Evolutionary conservation across 371 early-diverging fungal genomes (phyloP).

Genomic region (Mucor irregularis): DNA sequence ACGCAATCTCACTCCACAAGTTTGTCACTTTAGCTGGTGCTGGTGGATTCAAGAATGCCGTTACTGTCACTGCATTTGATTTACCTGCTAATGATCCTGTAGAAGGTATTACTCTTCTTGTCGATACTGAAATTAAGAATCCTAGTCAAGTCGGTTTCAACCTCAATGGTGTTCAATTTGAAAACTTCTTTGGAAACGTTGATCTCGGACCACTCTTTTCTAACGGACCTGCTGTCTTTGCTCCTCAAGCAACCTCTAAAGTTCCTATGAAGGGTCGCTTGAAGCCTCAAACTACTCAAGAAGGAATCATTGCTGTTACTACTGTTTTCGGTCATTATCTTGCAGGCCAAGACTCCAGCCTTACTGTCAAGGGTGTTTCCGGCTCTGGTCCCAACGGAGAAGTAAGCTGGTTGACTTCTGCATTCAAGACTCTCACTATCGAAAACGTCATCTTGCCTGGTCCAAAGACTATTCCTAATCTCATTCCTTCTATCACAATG

Average conservation of each 20-base stretch:
- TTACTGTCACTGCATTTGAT: conserved; percentile 55
- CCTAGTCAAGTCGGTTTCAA: conserved; percentile 63
- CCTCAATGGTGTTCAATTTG: conserved; percentile 35
- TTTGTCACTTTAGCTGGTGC: conserved; percentile 53
- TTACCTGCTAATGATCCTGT: conserved; percentile 58
- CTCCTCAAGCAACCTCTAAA: conserved; percentile 29
- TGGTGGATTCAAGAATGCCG: conserved; percentile 53
- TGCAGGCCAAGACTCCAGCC: conserved; percentile 35
- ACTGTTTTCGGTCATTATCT: conserved; percentile 54
- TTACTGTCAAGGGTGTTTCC: conserved; percentile 53
- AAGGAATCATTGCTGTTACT: conserved; percentile 52
- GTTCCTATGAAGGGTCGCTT: conserved; percentile 58
- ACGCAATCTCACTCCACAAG: conserved; percentile 54
- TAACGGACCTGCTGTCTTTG: conserved; percentile 37
- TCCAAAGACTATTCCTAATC: conserved; percentile 25
- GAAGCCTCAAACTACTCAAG: conserved; percentile 45
- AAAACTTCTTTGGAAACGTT: conserved; percentile 29
- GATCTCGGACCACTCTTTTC: conserved; percentile 43
- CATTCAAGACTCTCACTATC: conserved; percentile 53
- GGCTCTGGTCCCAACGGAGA: conserved; percentile 53
- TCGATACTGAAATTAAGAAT: conserved; percentile 48
- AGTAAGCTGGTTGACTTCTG: conserved; percentile 56
- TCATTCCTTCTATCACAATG: conserved; percentile 51
- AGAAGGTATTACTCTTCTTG: conserved; percentile 58
- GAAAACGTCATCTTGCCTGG: conserved; percentile 51